A percentile compares a stretch with the other conserved stretches of the same genome.
phyloP scores from a whole-genome alignment of 345 rosid species.

The Reutealis trisperma region DNA sequence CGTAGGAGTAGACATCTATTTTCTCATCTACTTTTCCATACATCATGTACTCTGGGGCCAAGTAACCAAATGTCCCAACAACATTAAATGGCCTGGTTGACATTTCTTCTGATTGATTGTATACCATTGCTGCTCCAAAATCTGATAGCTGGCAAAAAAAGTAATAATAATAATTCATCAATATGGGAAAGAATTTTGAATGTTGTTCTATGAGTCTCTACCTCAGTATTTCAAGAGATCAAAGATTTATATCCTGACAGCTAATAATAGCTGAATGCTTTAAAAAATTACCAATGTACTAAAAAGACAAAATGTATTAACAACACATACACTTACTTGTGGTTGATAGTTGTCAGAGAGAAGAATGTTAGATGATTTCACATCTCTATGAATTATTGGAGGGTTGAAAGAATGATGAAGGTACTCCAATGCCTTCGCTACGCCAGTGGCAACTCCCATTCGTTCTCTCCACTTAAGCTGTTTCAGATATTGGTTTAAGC shows the following conservation, averaged over 20 bases:
- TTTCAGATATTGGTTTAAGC: constrained; percentile 35
- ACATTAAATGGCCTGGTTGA: constrained; percentile 28
- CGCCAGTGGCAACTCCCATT: constrained; percentile 40
- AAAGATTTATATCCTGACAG: no score
- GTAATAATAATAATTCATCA: neutral
- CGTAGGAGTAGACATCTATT: constrained; percentile 47
- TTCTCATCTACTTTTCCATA: constrained; percentile 48
- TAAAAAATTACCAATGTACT: no score
- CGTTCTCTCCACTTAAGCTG: constrained; percentile 38
- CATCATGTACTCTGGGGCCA: constrained; percentile 47
- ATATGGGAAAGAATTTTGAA: neutral
- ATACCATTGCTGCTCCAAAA: constrained; percentile 34
- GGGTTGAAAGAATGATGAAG: constrained; percentile 43
- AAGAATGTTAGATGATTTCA: constrained; percentile 47
- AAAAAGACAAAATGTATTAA: no score
- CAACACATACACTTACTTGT: constrained; percentile 23
- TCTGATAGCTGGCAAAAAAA: constrained; percentile 20
- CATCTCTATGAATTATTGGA: constrained; percentile 43
- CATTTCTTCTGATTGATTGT: constrained; percentile 26
- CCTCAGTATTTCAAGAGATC: no score
- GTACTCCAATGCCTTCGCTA: constrained; percentile 44
- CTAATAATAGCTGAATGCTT: no score
- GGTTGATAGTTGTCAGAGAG: constrained; percentile 36
- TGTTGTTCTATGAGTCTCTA: no score
- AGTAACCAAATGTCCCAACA: constrained; percentile 41